These are phyloP conservation scores for Orbilia blumenaviensis DNA, from an alignment of 2,329 filamentous ascomycete genomes.

Conservation along the genomic window DNA sequence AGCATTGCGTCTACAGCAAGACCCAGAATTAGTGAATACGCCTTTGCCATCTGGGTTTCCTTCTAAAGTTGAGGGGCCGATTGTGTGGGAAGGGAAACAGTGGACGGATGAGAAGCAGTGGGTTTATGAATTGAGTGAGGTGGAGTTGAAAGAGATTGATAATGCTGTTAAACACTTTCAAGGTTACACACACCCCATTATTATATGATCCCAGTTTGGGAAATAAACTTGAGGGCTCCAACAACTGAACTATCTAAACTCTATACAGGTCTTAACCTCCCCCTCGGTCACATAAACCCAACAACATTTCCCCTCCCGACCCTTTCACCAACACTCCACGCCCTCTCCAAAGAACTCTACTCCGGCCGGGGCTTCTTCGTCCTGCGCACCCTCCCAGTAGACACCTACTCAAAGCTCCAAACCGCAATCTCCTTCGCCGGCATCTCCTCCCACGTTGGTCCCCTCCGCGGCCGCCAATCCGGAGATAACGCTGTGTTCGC, in stretches of 20 bases:
- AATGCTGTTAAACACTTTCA: slow-evolving; percentile 61
- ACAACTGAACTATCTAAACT: slow-evolving; percentile 22
- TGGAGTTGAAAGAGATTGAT: slow-evolving; percentile 67
- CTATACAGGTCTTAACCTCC: slow-evolving; percentile 51
- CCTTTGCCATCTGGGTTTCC: slow-evolving; percentile 62
- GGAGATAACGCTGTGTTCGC: slow-evolving; percentile 67
- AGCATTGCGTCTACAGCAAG: slow-evolving; percentile 63
- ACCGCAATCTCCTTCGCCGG: slow-evolving; percentile 63
- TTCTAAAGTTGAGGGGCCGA: slow-evolving; percentile 63
- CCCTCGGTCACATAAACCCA: slow-evolving; percentile 63
- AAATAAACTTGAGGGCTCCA: neutral
- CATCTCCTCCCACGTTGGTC: slow-evolving; percentile 62
- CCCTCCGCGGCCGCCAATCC: slow-evolving; percentile 62
- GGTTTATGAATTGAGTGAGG: slow-evolving; percentile 65
- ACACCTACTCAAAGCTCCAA: slow-evolving; percentile 60
- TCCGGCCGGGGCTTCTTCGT: slow-evolving; percentile 63
- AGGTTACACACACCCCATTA: slow-evolving; percentile 47
- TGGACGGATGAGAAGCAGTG: slow-evolving; percentile 66
- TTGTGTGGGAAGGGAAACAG: slow-evolving; percentile 69
- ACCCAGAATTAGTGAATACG: slow-evolving; percentile 64
- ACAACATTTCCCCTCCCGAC: slow-evolving; percentile 63
- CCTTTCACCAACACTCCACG: slow-evolving; percentile 59
- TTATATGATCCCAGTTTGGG: neutral
- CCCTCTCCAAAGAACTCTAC: slow-evolving; percentile 60
- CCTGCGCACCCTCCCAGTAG: slow-evolving; percentile 61